Conservation (phyloP, 345 rosid species). For the Geranium rotundifolium region DNA sequence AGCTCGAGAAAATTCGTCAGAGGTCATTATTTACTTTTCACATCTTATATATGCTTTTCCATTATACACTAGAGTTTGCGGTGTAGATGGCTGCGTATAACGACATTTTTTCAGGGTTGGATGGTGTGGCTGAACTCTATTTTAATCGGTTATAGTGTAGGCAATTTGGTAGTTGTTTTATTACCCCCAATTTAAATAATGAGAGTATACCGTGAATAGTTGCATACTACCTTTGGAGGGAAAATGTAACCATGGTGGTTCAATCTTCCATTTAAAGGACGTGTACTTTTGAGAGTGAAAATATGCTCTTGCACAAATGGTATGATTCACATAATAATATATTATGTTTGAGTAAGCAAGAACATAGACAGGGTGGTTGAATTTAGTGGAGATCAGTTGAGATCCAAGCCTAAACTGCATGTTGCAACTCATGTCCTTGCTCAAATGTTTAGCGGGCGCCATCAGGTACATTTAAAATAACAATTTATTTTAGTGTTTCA, state of each 20-base stretch:
- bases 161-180: background rate
- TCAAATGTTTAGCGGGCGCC: background rate
- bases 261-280: background rate
- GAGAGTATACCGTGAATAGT: background rate
- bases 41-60: background rate
- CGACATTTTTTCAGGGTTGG: background rate
- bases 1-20: slow-evolving; percentile 91
- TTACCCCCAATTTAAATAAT: background rate
- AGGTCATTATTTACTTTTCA: slow-evolving; percentile 31
- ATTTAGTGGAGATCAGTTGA: background rate
- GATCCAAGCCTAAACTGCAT: background rate
- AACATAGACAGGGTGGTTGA: background rate
- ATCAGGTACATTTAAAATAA: background rate
- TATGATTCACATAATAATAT: background rate
- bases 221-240: background rate
- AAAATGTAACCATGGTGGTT: background rate
- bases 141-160: background rate
- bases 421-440: background rate
- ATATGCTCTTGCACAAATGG: no score
- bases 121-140: background rate
- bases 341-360: background rate
- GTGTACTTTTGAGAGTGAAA: background rate
- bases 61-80: background rate
- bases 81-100: background rate
- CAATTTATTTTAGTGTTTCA: background rate